These are phyloP conservation scores for Cladosporium sp. DNA, from an alignment of 2,329 filamentous ascomycete genomes.

Conservation along the genomic window DNA sequence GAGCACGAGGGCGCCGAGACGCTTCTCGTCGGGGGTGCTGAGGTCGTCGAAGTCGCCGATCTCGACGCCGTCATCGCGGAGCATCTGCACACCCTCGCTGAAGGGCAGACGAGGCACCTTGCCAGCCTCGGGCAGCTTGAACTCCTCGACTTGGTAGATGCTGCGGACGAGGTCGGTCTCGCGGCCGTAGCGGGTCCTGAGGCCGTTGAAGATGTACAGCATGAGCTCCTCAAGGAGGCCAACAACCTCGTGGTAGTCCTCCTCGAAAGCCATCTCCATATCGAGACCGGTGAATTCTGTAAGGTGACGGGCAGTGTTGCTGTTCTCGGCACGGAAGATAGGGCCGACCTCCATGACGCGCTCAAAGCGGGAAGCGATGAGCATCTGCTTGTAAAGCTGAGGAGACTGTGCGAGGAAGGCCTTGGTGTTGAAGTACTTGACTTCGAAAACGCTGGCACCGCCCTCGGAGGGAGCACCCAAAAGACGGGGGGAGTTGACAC, in stretches of 20 bases:
- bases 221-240: constrained; percentile 67
- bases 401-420: constrained; percentile 76
- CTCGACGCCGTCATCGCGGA: constrained; percentile 70
- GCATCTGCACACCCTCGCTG: constrained; percentile 68
- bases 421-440: constrained; percentile 81
- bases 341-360: constrained; percentile 73
- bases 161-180: constrained; percentile 67
- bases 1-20: constrained; percentile 78
- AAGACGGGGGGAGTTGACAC: constrained; percentile 84
- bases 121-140: constrained; percentile 67
- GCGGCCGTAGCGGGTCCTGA: constrained; percentile 59
- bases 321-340: constrained; percentile 81
- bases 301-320: constrained; percentile 77
- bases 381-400: constrained; percentile 82
- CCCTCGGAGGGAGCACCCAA: constrained; percentile 89
- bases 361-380: constrained; percentile 73
- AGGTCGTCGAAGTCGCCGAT: constrained; percentile 74
- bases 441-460: constrained; percentile 81
- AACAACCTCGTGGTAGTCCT: constrained; percentile 70
- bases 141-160: constrained; percentile 70
- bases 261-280: constrained; percentile 82
- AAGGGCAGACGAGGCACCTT: constrained; percentile 73
- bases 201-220: constrained; percentile 71
- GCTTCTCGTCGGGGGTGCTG: constrained; percentile 74
- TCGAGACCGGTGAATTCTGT: constrained; percentile 86